Evolutionary conservation across 2,329 filamentous ascomycete genomes (phyloP).

Genomic region (Ophiostoma himal-ulmi): DNA sequence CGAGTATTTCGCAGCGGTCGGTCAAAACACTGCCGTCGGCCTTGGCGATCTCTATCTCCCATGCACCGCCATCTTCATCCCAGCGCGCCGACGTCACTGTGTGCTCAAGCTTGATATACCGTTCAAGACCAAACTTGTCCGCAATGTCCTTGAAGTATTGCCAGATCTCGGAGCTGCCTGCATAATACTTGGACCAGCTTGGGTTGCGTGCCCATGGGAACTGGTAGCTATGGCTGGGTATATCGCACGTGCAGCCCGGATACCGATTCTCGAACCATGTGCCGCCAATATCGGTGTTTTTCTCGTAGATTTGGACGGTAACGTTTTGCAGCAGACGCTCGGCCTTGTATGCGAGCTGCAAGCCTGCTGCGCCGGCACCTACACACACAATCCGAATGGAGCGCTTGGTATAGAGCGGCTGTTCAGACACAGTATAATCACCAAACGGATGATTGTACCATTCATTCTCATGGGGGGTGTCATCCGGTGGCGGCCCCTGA

Average conservation of each 20-base stretch:
- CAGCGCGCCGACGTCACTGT: constrained; percentile 32
- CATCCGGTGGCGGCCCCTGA: neutral
- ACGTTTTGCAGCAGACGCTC: constrained; percentile 34
- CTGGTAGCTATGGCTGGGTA: constrained; percentile 56
- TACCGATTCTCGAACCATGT: constrained; percentile 58
- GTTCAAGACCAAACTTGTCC: constrained; percentile 33
- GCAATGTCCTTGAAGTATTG: constrained; percentile 34
- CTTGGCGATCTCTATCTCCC: constrained; percentile 30
- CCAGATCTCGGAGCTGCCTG: constrained; percentile 26
- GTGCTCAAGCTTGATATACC: constrained; percentile 38
- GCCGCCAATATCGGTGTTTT: constrained; percentile 49
- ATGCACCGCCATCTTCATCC: constrained; percentile 39
- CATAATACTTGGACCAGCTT: constrained; percentile 32
- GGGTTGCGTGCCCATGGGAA: constrained; percentile 51
- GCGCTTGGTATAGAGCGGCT: constrained; percentile 19
- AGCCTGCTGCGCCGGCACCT: constrained; percentile 17
- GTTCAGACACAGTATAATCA: constrained; percentile 13
- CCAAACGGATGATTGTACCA: constrained; percentile 20
- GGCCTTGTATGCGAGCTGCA: constrained; percentile 21
- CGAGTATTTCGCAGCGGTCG: constrained; percentile 25
- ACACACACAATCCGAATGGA: constrained; percentile 32
- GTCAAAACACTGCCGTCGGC: constrained; percentile 25
- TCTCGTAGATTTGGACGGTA: constrained; percentile 51
- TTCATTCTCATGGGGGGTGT: constrained; percentile 12
- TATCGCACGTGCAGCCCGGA: constrained; percentile 51